phyloP scores from a whole-genome alignment of 2,329 filamentous ascomycete genomes.

The Trichophyton schoenleinii region DNA sequence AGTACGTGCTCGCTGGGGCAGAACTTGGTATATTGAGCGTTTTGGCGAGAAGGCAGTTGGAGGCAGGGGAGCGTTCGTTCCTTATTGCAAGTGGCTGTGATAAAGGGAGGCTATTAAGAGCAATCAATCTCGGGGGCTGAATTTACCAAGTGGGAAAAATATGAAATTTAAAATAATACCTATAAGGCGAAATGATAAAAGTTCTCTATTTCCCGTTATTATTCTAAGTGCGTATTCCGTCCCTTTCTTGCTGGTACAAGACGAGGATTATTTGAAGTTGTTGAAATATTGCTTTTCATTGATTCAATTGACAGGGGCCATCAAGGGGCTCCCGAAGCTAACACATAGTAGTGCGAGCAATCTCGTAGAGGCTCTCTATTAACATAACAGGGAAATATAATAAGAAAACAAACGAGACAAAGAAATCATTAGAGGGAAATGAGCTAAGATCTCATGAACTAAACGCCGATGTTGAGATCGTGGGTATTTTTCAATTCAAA shows the following conservation, averaged over 20 bases:
- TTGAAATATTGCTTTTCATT: constrained; percentile 1
- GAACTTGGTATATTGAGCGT: constrained; percentile 72
- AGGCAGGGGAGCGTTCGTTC: constrained; percentile 60
- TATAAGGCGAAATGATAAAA: too few species aligned
- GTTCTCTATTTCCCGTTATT: not conserved
- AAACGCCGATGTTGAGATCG: constrained; percentile 42
- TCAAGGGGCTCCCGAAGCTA: not conserved
- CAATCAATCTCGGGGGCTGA: too few species aligned
- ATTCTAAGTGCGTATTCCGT: not conserved
- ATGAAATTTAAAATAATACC: not conserved
- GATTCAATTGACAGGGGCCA: not conserved
- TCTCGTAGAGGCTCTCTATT: not conserved
- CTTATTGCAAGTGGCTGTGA: constrained; percentile 36
- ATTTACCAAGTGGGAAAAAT: not conserved
- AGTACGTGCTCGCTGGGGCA: constrained; percentile 68
- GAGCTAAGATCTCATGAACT: constrained; percentile 15
- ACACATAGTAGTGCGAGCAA: not conserved
- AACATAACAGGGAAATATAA: not conserved
- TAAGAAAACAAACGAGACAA: constrained; percentile 4
- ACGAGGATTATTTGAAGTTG: not conserved
- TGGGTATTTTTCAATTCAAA: constrained; percentile 24
- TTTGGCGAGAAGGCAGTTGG: constrained; percentile 77
- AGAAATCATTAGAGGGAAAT: constrained; percentile 5
- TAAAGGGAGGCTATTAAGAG: not conserved
- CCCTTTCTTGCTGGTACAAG: not conserved